Base-by-base conservation (phyloP, 805 yeast genomes). In the Kregervanrija fluxuum region DNA sequence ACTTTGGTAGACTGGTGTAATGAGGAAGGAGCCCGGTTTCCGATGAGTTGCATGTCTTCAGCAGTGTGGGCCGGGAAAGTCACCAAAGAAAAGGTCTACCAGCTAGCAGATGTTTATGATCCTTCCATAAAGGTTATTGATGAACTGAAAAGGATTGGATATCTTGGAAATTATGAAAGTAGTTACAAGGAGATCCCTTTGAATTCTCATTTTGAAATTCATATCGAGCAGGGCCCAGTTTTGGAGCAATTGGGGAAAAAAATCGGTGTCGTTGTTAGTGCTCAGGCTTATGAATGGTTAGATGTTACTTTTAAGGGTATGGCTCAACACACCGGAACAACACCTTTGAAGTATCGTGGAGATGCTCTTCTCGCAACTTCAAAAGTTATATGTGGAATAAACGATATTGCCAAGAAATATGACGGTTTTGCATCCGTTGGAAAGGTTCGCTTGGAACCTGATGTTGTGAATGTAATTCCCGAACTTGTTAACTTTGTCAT, bases 1-100 rank as follows among this genome's bases (percentile, higher is more conserved):
- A 79, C 81, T 6, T 69, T 78, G 5, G 70, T 82, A 35, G 71
- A 75, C 54, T 82, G 89, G 89, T 77, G 79, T 57, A 82, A 82
- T 55, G 89, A 82, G 56, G 89, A 82, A 65, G 89, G 89, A 44
- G 87, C 88, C 0, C 62, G 89, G 40, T 82, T 80, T 57, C 85
- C 87, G 11, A 67, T 74, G 62, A 70, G 81, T 37, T 70, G 78
- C 60, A 79, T 81, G 74, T 75, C 82, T 2, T 75, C 82, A 8
- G 71, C 80, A 6, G 85, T 80, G 1, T 82, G 84, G 83, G 76
- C 85, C 3, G 82, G 74, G 11, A 57, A 63, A 16, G 54, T 68
- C 32, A 52, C 68, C 1, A 61, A 70, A 44, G 73, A 80, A 40
- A 69, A 69, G 4, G 73, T 76, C 5, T 77, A 79, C 49, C 55